A percentile compares a stretch with the other conserved stretches of the same genome.
These are phyloP conservation scores for Prunus yedoensis DNA, from an alignment of 331 rosid species.

Conservation along the genomic window DNA sequence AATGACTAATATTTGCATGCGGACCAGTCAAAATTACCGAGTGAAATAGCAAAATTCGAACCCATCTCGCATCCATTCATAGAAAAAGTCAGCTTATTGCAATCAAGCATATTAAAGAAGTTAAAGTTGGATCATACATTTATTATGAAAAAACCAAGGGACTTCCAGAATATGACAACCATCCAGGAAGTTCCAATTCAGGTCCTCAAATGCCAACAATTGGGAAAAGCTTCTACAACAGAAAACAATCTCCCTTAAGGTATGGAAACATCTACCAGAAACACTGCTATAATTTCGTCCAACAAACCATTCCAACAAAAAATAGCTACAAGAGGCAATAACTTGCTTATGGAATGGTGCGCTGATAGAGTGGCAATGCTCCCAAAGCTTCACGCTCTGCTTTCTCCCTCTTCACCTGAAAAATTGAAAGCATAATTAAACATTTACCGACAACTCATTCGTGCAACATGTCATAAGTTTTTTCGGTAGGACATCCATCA, in stretches of 20 bases:
- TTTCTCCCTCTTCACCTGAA: constrained; percentile 87
- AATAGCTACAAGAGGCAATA: constrained; percentile 28
- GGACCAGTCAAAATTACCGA: no score
- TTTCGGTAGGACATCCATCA: background rate
- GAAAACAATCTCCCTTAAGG: constrained; percentile 26
- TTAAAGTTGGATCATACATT: constrained; percentile 6
- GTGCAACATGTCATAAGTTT: background rate
- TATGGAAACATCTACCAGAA: constrained; percentile 33
- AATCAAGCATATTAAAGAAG: background rate
- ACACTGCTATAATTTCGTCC: constrained; percentile 28
- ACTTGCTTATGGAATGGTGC: constrained; percentile 71
- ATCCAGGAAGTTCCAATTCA: constrained; percentile 6
- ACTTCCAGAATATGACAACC: constrained; percentile 16
- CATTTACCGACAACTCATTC: background rate
- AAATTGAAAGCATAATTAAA: background rate
- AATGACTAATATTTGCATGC: no score
- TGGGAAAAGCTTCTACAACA: constrained; percentile 7
- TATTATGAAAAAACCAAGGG: constrained; percentile 12
- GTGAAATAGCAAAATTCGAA: no score
- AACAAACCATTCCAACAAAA: constrained; percentile 33
- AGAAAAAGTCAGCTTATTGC: background rate
- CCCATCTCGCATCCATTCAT: no score
- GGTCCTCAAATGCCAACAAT: constrained; percentile 13
- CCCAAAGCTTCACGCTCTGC: constrained; percentile 91
- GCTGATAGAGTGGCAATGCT: constrained; percentile 85